Conservation (phyloP, 345 rosid species). For the Lepidium africanum region DNA sequence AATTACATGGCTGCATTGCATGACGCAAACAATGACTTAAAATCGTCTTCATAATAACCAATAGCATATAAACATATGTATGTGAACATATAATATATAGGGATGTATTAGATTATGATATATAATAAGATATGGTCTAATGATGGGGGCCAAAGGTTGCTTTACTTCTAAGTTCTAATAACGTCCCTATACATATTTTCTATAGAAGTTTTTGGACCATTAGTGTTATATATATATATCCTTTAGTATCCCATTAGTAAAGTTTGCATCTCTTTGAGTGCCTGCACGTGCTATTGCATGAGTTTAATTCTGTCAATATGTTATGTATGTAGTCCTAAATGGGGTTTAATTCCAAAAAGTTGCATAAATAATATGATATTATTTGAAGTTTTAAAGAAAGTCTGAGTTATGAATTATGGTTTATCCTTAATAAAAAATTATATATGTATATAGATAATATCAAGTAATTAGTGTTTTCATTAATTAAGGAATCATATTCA, state of each 20-base stretch:
- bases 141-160: conserved; percentile 31
- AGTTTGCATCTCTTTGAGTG: not conserved
- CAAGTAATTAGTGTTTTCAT: no score
- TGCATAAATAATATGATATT: no score
- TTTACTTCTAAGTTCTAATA: conserved; percentile 22
- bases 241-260: not conserved
- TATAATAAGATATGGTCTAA: conserved; percentile 9
- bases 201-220: not conserved
- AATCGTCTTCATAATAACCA: conserved; percentile 10
- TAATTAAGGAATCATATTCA: no score
- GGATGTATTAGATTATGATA: not conserved
- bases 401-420: no score
- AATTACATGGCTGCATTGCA: not conserved
- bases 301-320: not conserved
- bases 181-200: conserved; percentile 17
- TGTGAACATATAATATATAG: no score
- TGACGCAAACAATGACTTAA: conserved; percentile 29
- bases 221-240: not conserved
- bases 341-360: no score
- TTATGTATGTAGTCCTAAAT: no score
- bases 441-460: no score
- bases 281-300: conserved; percentile 27
- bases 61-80: not conserved
- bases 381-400: no score
- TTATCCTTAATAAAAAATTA: no score